Evolutionary conservation across 1,139 yeast species (phyloP).

Genomic region (Protomyces pachydermus): DNA sequence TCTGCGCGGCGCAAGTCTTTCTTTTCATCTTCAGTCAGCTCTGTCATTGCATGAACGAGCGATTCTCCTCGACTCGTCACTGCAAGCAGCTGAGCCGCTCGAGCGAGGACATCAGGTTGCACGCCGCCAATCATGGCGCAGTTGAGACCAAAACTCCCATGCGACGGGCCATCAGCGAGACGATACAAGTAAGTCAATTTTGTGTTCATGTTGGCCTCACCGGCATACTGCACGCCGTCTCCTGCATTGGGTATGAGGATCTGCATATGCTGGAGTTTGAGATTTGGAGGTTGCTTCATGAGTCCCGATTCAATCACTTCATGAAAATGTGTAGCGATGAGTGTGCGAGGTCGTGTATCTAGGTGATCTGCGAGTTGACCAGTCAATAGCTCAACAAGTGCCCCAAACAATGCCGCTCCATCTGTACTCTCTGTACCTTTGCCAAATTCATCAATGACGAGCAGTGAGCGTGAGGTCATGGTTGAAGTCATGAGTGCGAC

Average conservation of each 20-base stretch:
- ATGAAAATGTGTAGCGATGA: slow-evolving; percentile 45
- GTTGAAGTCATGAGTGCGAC: slow-evolving; percentile 85
- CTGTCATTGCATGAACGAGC: slow-evolving; percentile 30
- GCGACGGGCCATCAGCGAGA: slow-evolving; percentile 32
- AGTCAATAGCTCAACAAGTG: slow-evolving; percentile 39
- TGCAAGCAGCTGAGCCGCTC: slow-evolving; percentile 32
- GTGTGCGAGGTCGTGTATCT: slow-evolving; percentile 33
- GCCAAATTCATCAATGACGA: slow-evolving; percentile 91
- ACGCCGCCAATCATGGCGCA: slow-evolving; percentile 35
- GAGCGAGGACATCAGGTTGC: slow-evolving; percentile 30
- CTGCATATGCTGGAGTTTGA: slow-evolving; percentile 33
- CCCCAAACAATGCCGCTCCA: slow-evolving; percentile 47
- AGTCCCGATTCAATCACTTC: slow-evolving; percentile 33
- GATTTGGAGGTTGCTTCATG: neutral
- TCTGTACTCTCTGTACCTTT: slow-evolving; percentile 82
- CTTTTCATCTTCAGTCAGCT: slow-evolving; percentile 30
- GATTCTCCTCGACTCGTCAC: slow-evolving; percentile 33
- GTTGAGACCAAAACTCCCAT: slow-evolving; percentile 34
- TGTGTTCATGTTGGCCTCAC: neutral
- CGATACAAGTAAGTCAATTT: slow-evolving; percentile 33
- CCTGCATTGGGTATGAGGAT: slow-evolving; percentile 24
- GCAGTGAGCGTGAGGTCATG: slow-evolving; percentile 76
- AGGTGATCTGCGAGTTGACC: slow-evolving; percentile 35
- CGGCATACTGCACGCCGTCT: slow-evolving; percentile 23
- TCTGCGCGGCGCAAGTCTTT: slow-evolving; percentile 32